Percentiles rank a stretch among this genome's conserved stretches.
phyloP scores from a whole-genome alignment of 306 rosid species.

The Cicer yamashitae region DNA sequence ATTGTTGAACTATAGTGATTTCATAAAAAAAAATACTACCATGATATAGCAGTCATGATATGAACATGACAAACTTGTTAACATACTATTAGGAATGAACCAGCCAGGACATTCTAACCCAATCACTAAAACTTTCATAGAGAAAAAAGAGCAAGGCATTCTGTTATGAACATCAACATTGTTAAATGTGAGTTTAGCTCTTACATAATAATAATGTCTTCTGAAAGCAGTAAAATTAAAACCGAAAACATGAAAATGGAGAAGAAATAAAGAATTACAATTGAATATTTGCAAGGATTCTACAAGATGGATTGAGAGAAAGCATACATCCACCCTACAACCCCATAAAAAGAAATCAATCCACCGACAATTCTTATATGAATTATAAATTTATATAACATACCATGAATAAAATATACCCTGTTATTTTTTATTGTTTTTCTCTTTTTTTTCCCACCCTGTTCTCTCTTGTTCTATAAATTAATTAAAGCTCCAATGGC shows the following conservation, averaged over 20 bases:
- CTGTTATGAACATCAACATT: conserved; percentile 37
- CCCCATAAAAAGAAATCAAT: conserved; percentile 45
- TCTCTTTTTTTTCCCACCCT: conserved; percentile 3
- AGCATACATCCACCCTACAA: conserved; percentile 42
- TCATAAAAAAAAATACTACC: not conserved
- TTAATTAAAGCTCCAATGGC: conserved; percentile 16
- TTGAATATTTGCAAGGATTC: conserved; percentile 54
- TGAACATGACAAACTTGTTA: conserved; percentile 5
- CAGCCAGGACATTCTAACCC: conserved; percentile 2
- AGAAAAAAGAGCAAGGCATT: conserved; percentile 18
- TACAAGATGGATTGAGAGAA: conserved; percentile 42
- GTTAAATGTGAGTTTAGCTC: conserved; percentile 35
- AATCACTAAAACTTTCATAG: conserved; percentile 11
- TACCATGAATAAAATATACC: conserved; percentile 47
- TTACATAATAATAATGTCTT: conserved; percentile 17
- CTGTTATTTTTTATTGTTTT: not conserved
- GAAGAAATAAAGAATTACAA: conserved; percentile 62
- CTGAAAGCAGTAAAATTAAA: conserved; percentile 37
- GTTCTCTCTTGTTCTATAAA: conserved; percentile 44
- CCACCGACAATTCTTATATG: conserved; percentile 48
- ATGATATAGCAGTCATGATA: not conserved
- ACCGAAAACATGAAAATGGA: conserved; percentile 33
- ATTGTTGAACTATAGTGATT: not conserved
- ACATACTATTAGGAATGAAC: not conserved
- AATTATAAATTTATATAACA: conserved; percentile 50